These are phyloP conservation scores for Pogostemon cablin DNA, from an alignment of 257 asterid species.

Conservation along the genomic window DNA sequence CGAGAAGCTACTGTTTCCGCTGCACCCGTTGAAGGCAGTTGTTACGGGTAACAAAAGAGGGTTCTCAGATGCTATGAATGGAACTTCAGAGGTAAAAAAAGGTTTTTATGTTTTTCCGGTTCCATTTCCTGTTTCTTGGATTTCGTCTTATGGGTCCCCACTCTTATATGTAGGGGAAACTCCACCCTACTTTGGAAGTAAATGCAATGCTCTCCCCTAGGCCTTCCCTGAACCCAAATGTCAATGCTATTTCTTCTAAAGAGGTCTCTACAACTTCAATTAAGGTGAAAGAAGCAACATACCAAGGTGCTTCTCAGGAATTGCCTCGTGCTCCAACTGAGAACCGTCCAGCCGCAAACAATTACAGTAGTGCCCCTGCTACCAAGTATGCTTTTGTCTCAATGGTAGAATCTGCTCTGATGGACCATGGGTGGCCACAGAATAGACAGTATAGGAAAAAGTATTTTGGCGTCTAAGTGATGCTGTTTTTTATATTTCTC, in stretches of 20 bases:
- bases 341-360: slow-evolving; percentile 22
- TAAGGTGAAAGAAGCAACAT: slow-evolving; percentile 25
- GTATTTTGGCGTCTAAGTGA: too few relatives aligned
- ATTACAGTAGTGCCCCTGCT: slow-evolving; percentile 51
- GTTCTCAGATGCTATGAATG: slow-evolving; percentile 72
- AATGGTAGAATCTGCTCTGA: background rate
- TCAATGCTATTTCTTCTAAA: slow-evolving; percentile 19
- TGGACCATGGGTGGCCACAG: background rate
- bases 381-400: slow-evolving; percentile 50
- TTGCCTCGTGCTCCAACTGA: slow-evolving; percentile 27
- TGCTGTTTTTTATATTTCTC: background rate
- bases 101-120: slow-evolving; percentile 24
- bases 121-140: background rate
- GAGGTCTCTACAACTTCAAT: slow-evolving; percentile 28
- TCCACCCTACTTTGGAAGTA: slow-evolving; percentile 15
- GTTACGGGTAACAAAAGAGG: slow-evolving; percentile 76
- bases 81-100: slow-evolving; percentile 50
- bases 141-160: background rate
- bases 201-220: slow-evolving; percentile 33
- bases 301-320: slow-evolving; percentile 28
- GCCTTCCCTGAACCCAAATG: slow-evolving; percentile 26
- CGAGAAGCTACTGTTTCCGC: slow-evolving; percentile 69
- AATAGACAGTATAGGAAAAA: background rate
- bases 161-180: slow-evolving; percentile 29
- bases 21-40: slow-evolving; percentile 50